Evolutionary conservation across 2,329 filamentous ascomycete species (phyloP).

Genomic region (Colletotrichum orchidophilum): DNA sequence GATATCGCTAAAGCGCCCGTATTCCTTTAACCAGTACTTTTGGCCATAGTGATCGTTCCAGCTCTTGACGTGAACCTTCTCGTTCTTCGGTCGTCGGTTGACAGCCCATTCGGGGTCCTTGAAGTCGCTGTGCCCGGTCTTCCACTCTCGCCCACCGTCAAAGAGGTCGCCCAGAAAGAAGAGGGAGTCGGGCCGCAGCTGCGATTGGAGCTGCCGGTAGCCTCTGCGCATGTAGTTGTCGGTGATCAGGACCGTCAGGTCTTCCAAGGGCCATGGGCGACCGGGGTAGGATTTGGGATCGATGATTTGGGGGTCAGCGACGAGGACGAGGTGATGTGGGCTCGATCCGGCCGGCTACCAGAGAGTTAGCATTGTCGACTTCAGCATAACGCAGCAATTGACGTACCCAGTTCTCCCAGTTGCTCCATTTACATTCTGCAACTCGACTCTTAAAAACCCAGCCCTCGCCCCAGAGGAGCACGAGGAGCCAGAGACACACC

Average conservation of each 20-base stretch:
- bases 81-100: constrained; percentile 58
- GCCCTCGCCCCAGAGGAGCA: constrained; percentile 87
- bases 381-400: neutral
- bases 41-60: constrained; percentile 82
- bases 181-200: constrained; percentile 84
- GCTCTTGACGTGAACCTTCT: constrained; percentile 66
- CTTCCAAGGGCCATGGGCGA: constrained; percentile 69
- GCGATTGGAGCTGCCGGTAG: constrained; percentile 79
- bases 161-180: constrained; percentile 96
- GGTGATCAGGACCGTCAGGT: constrained; percentile 70
- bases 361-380: constrained; percentile 9
- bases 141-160: constrained; percentile 96
- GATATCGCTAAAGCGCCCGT: constrained; percentile 83
- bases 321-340: constrained; percentile 84
- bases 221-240: constrained; percentile 90
- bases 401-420: constrained; percentile 93
- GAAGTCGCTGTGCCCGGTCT: constrained; percentile 70
- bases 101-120: constrained; percentile 68
- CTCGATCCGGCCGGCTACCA: constrained; percentile 76
- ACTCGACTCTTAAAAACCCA: constrained; percentile 79
- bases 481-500: constrained; percentile 77
- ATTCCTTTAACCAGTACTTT: constrained; percentile 87
- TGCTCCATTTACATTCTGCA: constrained; percentile 79
- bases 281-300: constrained; percentile 96
- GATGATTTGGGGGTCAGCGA: constrained; percentile 91